These are phyloP conservation scores for Sophora flavescens DNA, from an alignment of 306 rosid genomes.

Conservation along the genomic window DNA sequence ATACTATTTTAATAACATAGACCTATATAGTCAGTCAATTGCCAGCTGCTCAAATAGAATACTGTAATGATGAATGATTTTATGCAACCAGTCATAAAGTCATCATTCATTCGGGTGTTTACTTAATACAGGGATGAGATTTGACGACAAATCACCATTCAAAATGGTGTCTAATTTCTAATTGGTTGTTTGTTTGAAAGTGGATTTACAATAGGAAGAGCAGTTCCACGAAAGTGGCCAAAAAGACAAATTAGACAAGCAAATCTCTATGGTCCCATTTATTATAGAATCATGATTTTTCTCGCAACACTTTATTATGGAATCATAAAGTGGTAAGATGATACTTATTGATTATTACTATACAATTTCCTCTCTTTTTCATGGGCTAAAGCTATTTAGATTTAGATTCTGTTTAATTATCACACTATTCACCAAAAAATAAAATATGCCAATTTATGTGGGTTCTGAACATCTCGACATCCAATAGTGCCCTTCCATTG, in stretches of 20 bases:
- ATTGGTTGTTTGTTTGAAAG: constrained; percentile 28
- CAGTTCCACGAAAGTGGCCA: constrained; percentile 28
- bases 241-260: constrained; percentile 33
- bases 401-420: constrained; percentile 18
- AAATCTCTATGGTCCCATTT: constrained; percentile 17
- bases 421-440: constrained; percentile 14
- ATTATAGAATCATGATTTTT: too few relatives aligned
- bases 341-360: not conserved
- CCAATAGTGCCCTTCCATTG: not conserved
- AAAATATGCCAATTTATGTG: constrained; percentile 16
- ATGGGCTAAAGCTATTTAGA: not conserved
- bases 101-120: not conserved
- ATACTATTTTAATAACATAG: constrained; percentile 29
- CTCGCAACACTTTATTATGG: too few relatives aligned
- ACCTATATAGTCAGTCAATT: constrained; percentile 19
- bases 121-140: constrained; percentile 15
- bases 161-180: constrained; percentile 21
- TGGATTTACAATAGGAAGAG: not conserved
- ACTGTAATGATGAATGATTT: constrained; percentile 22
- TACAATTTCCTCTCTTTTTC: constrained; percentile 14
- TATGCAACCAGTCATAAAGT: constrained; percentile 33
- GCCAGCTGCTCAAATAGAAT: constrained; percentile 36
- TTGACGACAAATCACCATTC: constrained; percentile 36
- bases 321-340: too few relatives aligned
- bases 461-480: not conserved